These are phyloP conservation scores for Rhodotorula sp. DNA, from an alignment of 1,284 basidiomycete genomes.

Conservation along the genomic window DNA sequence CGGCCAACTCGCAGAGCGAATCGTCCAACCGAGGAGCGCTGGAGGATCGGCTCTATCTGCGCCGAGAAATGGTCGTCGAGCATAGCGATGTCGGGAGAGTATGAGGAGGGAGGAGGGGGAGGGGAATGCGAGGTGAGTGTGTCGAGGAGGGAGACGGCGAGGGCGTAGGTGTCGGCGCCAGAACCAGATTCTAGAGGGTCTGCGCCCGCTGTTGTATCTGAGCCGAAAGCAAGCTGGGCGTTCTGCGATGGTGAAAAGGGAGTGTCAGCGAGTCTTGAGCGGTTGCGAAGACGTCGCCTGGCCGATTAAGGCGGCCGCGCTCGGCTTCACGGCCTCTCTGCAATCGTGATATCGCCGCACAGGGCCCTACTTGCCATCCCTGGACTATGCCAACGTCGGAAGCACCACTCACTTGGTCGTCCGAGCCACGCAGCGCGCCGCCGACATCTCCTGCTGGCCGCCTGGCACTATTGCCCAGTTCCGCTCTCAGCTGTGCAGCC, in stretches of 20 bases:
- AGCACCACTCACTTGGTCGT: neutral
- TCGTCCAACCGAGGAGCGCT: neutral
- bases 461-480: too few species aligned
- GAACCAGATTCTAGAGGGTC: neutral
- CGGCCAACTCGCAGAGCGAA: neutral
- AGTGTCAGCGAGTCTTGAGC: neutral
- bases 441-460: neutral
- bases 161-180: conserved; percentile 15
- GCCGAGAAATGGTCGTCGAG: conserved; percentile 27
- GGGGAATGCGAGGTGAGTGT: conserved; percentile 15
- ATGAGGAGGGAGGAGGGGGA: conserved; percentile 5
- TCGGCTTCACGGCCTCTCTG: neutral
- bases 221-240: neutral
- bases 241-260: neutral
- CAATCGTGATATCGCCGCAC: too few species aligned
- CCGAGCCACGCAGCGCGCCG: neutral
- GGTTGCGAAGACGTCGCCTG: neutral
- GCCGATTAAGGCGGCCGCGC: neutral
- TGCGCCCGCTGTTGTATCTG: neutral
- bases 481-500: neutral
- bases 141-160: conserved; percentile 25
- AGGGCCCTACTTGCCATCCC: too few species aligned
- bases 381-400: too few species aligned
- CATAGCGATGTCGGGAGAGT: conserved; percentile 12
- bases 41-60: neutral